Conservation (phyloP, 2,329 filamentous ascomycete genomes). For the Paramyrothecium sp. region DNA sequence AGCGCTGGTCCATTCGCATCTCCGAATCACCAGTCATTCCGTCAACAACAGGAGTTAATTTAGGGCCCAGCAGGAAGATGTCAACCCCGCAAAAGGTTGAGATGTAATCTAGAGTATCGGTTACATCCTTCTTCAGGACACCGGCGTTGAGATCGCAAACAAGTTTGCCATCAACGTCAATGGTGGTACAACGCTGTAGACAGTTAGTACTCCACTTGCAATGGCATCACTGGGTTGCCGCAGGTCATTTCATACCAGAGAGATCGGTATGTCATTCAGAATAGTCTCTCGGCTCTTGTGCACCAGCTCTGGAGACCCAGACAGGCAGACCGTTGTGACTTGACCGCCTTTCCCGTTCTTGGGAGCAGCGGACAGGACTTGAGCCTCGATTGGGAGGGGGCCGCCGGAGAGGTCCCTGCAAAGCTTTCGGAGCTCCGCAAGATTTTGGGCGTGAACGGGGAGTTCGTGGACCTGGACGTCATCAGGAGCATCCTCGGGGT, state of each 20-base stretch:
- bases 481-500: slow-evolving; percentile 82
- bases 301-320: slow-evolving; percentile 82
- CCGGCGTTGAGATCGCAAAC: slow-evolving; percentile 72
- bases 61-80: slow-evolving; percentile 92
- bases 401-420: slow-evolving; percentile 79
- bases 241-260: slow-evolving; percentile 66
- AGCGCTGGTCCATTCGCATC: slow-evolving; percentile 83
- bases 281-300: slow-evolving; percentile 88
- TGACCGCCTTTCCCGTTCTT: slow-evolving; percentile 65
- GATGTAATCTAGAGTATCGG: slow-evolving; percentile 83
- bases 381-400: slow-evolving; percentile 73
- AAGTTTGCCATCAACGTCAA: slow-evolving; percentile 89
- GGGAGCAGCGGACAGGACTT: slow-evolving; percentile 78
- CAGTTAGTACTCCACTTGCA: background rate
- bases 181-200: slow-evolving; percentile 79
- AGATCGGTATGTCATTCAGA: slow-evolving; percentile 87
- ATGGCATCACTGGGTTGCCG: slow-evolving; percentile 1
- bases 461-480: slow-evolving; percentile 83
- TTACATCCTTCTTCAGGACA: slow-evolving; percentile 71
- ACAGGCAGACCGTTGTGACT: slow-evolving; percentile 87
- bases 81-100: slow-evolving; percentile 90
- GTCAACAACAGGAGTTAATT: slow-evolving; percentile 75
- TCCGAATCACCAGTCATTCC: slow-evolving; percentile 75
- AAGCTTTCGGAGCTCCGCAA: slow-evolving; percentile 73
- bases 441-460: slow-evolving; percentile 87